Base-by-base conservation (phyloP, 129 eudicot genomes). In the Scalesia atractyloides region DNA sequence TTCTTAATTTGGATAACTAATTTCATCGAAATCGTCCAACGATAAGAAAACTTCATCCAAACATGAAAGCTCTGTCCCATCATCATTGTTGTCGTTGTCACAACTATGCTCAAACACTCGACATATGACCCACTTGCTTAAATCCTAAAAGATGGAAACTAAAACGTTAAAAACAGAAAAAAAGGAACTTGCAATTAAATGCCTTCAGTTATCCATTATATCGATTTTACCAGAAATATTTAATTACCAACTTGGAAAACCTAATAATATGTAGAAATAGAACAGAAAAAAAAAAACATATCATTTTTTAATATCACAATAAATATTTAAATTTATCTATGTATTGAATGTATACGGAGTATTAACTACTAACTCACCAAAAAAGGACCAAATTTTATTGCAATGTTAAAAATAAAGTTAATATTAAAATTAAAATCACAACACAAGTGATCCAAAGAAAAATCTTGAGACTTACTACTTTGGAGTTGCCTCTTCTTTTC, bases 11-110 rank as follows among this genome's bases (percentile, higher is more conserved):
- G 91, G 92, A 36, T 73, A 82, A 80, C 93, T 86, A 83, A 94
- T 84, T 50, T 94, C 98, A 43, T 94, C 98, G 10, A 80, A 78
- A 83, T 94, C 98, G n/a, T 92, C 96, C 50, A 94, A 68, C 2
- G 98, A 94, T 75, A 90, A 74, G 82, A 87, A 94, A 41, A 90
- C 97, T 84, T 94, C 97, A 62, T 94, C 98, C 87, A 94, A 67
- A 76, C 98, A 88, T 41, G 98, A 94, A 60, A 94, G 96, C 81
- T 90, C 97, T 22, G 79, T 57, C 22, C 85, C 85, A 36, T 82
- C 83, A 19, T 84, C 91, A 7, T 82, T 87, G 9, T 78, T 84
- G 11, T 85, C 80, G n/a, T 73, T 75, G 46, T 78, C 86, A 24
- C 80, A 59, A 69, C 78, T 73, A 63, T 81, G 82, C 80, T 94